Evolutionary conservation across 2,329 filamentous ascomycete species (phyloP).

Genomic region (Aspergillus sp.): DNA sequence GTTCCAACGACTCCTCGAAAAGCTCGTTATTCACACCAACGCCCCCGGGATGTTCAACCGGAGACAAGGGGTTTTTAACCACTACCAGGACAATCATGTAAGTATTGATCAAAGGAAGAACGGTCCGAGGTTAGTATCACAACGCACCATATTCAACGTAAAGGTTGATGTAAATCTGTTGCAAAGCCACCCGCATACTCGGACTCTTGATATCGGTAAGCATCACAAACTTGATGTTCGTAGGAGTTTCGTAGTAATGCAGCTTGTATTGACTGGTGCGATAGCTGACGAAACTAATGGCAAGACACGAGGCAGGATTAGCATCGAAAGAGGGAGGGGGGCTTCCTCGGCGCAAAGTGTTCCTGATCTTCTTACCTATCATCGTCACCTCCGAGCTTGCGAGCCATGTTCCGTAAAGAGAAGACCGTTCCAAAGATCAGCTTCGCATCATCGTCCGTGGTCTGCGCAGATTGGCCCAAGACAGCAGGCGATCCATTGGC

Average conservation of each 20-base stretch:
- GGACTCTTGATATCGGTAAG: conserved; percentile 85
- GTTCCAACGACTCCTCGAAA: conserved; percentile 59
- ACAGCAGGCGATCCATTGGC: conserved; percentile 42
- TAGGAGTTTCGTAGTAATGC: conserved; percentile 98
- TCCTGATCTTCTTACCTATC: conserved; percentile 56
- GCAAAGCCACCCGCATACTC: conserved; percentile 89
- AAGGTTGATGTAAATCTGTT: conserved; percentile 97
- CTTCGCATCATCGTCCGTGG: conserved; percentile 82
- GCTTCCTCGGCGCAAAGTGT: neutral
- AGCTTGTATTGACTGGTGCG: conserved; percentile 95
- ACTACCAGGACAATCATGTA: conserved; percentile 37
- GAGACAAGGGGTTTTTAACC: conserved; percentile 64
- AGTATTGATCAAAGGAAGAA: no score
- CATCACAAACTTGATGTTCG: conserved; percentile 94
- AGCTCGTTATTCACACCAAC: conserved; percentile 65
- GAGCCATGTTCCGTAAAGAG: conserved; percentile 92
- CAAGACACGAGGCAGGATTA: conserved; percentile 15
- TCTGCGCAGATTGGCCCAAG: conserved; percentile 44
- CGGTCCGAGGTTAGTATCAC: neutral
- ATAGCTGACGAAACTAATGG: conserved; percentile 81
- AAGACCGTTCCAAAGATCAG: conserved; percentile 97
- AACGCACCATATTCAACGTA: conserved; percentile 86
- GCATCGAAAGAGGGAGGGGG: neutral
- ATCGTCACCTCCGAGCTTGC: conserved; percentile 89
- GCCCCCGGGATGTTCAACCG: conserved; percentile 60